Base-by-base conservation (phyloP, 768 basidiomycete species). In the Glaciozyma martinii region DNA sequence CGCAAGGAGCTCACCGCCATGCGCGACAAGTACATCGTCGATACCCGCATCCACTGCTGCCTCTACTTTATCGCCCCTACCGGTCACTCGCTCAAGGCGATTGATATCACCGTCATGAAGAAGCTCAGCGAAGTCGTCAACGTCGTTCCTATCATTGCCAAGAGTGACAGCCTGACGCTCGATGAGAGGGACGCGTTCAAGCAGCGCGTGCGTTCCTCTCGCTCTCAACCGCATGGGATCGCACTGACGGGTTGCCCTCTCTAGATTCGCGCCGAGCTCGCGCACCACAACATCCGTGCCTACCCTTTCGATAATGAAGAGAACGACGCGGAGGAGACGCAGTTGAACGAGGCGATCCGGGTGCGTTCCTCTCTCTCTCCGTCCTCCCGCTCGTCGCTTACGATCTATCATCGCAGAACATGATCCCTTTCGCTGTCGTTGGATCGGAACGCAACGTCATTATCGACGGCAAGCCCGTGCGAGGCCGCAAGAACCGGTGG, bases 261-360 rank as follows among this genome's bases (percentile, higher is more conserved):
- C 44, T 69, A 92, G 90, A 95, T 99, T 75, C 87, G 90, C 70
- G 90, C 89, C 61, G 95, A 98, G 79, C 77, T 98, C 71, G 81
- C 86, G 19, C 85, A 89, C 80, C 82, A 97, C 80, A 89, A 87
- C 78, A 97, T 99, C 75, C 87, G 89, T 62, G 78, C 95, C 56
- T 99, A 97, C 77, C 95, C 94, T 56, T 95, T 97, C 75, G 94
- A 98, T 77, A 90, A 88, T 0, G 93, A 97, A 71, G 94, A 99
- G 78, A 85, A 84, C 71, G 93, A 95, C 72, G 88, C 89, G 54
- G 92, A 95, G 77, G 94, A 99, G 73, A 78, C 89, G 27, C 84
- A 87, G 74, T 80, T 94, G 68, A 99, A 99, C 78, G 86, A 90
- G 75, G 79, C 82, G 30, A 94, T 99, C 76, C 80, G 93, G 75